phyloP scores from a whole-genome alignment of 495 filamentous ascomycete genomes.

The Lichina pygmaea region DNA sequence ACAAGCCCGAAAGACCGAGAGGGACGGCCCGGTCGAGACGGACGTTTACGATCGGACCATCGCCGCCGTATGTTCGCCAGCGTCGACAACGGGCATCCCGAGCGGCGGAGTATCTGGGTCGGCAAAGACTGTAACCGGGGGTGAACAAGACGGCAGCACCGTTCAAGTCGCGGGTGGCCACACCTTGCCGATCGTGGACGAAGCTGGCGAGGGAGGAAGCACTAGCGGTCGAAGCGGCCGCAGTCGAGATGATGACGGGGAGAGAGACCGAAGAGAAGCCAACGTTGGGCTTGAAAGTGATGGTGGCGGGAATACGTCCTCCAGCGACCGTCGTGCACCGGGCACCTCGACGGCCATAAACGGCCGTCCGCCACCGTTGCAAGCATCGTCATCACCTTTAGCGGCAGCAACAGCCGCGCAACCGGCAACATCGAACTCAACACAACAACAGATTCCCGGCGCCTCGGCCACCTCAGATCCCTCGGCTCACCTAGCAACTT shows the following conservation, averaged over 20 bases:
- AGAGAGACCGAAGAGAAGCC: neutral
- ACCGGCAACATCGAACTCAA: too few species aligned
- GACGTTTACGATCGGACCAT: constrained; percentile 8
- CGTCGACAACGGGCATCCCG: constrained; percentile 23
- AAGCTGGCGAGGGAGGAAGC: constrained; percentile 59
- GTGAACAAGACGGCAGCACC: constrained; percentile 7
- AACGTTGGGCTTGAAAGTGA: neutral
- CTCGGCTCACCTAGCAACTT: too few species aligned
- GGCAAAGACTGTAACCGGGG: too few species aligned
- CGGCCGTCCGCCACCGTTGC: too few species aligned
- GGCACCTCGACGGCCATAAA: too few species aligned
- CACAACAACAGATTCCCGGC: too few species aligned
- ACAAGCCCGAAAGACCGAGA: constrained; percentile 16
- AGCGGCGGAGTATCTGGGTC: constrained; percentile 8
- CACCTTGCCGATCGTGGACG: constrained; percentile 77
- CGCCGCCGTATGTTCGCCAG: constrained; percentile 22
- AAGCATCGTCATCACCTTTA: too few species aligned
- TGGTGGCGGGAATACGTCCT: neutral
- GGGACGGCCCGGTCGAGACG: constrained; percentile 23
- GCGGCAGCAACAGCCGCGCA: too few species aligned
- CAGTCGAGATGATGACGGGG: neutral
- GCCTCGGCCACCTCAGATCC: too few species aligned
- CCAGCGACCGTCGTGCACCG: too few species aligned
- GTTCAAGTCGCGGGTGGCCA: constrained; percentile 23
- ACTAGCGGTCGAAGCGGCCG: constrained; percentile 26